These are phyloP conservation scores for Mycena polygramma DNA, from an alignment of 768 basidiomycete genomes.

Conservation along the genomic window DNA sequence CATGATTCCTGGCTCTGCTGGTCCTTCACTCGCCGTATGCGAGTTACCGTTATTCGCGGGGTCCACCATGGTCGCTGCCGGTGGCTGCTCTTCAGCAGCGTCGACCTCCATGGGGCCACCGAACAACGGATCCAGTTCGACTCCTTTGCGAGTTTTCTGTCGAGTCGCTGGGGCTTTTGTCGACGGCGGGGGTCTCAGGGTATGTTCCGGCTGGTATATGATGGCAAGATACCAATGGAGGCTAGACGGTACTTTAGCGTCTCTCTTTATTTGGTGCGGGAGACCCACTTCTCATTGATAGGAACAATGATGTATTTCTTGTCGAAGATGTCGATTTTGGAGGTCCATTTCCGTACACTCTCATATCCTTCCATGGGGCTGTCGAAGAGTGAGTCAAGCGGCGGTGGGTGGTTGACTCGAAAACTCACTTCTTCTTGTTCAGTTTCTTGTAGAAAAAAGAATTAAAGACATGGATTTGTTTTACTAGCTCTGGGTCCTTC, in stretches of 20 bases:
- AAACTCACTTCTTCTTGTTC: slow-evolving; percentile 71
- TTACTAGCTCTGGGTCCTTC: slow-evolving; percentile 70
- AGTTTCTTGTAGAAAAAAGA: slow-evolving; percentile 99
- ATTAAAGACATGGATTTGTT: slow-evolving; percentile 91
- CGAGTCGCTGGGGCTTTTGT: slow-evolving; percentile 32
- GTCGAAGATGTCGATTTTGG: slow-evolving; percentile 86
- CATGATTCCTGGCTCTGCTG: slow-evolving; percentile 6
- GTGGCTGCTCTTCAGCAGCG: too few relatives aligned
- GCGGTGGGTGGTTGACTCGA: background rate
- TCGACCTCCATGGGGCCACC: slow-evolving; percentile 18
- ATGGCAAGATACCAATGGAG: slow-evolving; percentile 98
- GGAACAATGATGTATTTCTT: slow-evolving; percentile 96
- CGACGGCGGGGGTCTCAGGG: slow-evolving; percentile 57
- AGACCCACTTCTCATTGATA: slow-evolving; percentile 92
- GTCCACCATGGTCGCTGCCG: too few relatives aligned
- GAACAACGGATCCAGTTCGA: background rate
- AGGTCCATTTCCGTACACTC: slow-evolving; percentile 94
- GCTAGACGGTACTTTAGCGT: slow-evolving; percentile 54
- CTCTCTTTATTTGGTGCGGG: background rate
- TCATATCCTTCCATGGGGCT: slow-evolving; percentile 78
- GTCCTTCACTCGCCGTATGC: too few relatives aligned
- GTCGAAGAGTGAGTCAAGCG: slow-evolving; percentile 29
- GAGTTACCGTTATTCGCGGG: slow-evolving; percentile 6
- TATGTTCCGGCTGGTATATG: slow-evolving; percentile 85
- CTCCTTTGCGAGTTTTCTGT: slow-evolving; percentile 31